Conservation (phyloP, 176 grass and related monocot genomes). For the Oryza glaberrima region DNA sequence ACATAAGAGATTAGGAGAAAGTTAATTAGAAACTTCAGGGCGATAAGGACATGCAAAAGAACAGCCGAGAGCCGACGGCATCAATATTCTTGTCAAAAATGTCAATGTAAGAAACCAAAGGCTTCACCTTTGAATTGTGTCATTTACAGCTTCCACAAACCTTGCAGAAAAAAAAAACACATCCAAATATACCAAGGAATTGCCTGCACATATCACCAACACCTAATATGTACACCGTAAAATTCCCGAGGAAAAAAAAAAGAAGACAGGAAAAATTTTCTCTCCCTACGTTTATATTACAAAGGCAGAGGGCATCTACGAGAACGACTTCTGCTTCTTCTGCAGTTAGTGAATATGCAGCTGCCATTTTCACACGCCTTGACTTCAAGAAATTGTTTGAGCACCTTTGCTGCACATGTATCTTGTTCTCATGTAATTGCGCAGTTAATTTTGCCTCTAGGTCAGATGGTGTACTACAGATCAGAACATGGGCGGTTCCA, state of each 20-base stretch:
- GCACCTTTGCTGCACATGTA: conserved; percentile 37
- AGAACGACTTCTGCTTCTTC: background rate
- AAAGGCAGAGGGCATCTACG: conserved; percentile 43
- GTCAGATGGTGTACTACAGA: conserved; percentile 33
- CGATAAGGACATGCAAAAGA: background rate
- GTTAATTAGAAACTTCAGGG: conserved; percentile 12
- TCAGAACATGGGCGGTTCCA: conserved; percentile 37
- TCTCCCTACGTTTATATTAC: conserved; percentile 53
- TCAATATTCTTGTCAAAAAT: conserved; percentile 12
- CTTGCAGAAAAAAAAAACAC: conserved; percentile 25
- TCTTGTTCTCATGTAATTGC: conserved; percentile 39
- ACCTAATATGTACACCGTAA: conserved; percentile 56
- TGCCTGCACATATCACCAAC: conserved; percentile 54
- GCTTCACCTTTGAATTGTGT: conserved; percentile 52
- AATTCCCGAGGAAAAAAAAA: background rate
- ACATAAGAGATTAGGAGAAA: background rate
- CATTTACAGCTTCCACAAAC: conserved; percentile 59
- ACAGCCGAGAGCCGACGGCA: background rate
- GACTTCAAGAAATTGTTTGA: conserved; percentile 19
- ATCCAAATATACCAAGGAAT: conserved; percentile 46
- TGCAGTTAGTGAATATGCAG: conserved; percentile 34
- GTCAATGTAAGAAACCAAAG: conserved; percentile 21
- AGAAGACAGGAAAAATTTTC: conserved; percentile 14
- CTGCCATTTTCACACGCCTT: conserved; percentile 22
- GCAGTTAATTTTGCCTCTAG: conserved; percentile 12